Percentiles rank a stretch among this genome's conserved stretches.
Conservation (phyloP, 2,329 filamentous ascomycete species). For the Cladosporium sp. region DNA sequence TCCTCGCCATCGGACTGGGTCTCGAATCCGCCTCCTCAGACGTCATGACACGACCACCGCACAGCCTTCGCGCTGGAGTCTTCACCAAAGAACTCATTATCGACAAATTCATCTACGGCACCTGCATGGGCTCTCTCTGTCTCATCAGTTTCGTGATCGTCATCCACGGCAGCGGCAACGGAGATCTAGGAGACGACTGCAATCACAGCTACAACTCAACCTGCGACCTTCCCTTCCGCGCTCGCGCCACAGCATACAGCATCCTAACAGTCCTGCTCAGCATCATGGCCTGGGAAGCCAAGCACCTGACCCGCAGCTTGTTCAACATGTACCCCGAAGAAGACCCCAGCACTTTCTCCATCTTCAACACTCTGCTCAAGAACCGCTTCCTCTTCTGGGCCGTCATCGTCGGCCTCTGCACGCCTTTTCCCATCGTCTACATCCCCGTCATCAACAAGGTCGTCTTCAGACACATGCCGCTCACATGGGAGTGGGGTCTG, state of each 20-base stretch:
- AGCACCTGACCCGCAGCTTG: constrained; percentile 40
- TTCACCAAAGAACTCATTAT: constrained; percentile 44
- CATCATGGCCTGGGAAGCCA: constrained; percentile 47
- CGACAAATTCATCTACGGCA: constrained; percentile 47
- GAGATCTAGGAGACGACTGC: constrained; percentile 41
- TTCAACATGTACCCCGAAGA: constrained; percentile 43
- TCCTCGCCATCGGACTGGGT: constrained; percentile 45
- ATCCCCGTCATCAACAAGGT: constrained; percentile 42
- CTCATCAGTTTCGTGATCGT: constrained; percentile 43
- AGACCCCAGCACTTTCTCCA: constrained; percentile 22
- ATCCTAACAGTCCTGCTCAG: constrained; percentile 43
- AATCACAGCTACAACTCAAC: constrained; percentile 41
- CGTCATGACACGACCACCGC: constrained; percentile 45
- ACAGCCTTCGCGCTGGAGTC: constrained; percentile 40
- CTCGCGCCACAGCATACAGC: constrained; percentile 42
- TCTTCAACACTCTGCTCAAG: constrained; percentile 32
- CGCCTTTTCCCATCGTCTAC: constrained; percentile 44
- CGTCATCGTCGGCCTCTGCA: constrained; percentile 29
- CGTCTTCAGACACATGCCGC: constrained; percentile 42
- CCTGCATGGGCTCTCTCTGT: constrained; percentile 43
- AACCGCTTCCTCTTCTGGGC: constrained; percentile 37
- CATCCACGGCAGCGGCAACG: constrained; percentile 40
- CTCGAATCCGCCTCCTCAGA: constrained; percentile 44
- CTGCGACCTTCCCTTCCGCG: constrained; percentile 42
- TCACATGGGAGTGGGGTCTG: constrained; percentile 46